Conservation (phyloP, 441 rosid species). For the Aleurites moluccanus region DNA sequence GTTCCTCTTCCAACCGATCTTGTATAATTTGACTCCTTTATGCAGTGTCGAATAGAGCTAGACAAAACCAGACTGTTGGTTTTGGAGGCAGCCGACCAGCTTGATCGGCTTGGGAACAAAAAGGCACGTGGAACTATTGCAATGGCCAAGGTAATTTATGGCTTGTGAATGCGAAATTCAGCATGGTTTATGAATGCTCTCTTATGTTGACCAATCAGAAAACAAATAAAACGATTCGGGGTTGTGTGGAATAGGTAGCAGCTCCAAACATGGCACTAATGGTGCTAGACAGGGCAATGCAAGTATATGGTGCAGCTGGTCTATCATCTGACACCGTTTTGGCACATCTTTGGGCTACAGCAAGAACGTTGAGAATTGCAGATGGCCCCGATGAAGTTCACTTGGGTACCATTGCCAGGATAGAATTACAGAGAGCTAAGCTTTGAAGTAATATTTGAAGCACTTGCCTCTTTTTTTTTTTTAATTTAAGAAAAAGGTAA, state of each 20-base stretch:
- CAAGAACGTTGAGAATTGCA: conserved; percentile 86
- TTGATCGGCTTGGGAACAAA: conserved; percentile 89
- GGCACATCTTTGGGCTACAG: conserved; percentile 88
- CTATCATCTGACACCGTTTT: conserved; percentile 76
- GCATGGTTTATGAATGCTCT: background rate
- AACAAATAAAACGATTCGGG: background rate
- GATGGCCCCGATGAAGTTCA: conserved; percentile 98
- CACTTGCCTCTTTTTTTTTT: background rate
- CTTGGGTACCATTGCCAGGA: conserved; percentile 82
- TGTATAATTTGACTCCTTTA: conserved; percentile 11
- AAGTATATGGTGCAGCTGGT: conserved; percentile 91
- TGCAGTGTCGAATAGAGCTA: conserved; percentile 83
- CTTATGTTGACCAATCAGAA: background rate
- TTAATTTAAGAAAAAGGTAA: background rate
- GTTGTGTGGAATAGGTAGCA: conserved; percentile 57
- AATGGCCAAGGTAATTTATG: conserved; percentile 79
- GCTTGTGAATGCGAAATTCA: background rate
- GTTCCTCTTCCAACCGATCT: background rate
- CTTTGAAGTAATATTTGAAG: conserved; percentile 37
- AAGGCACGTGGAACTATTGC: conserved; percentile 73
- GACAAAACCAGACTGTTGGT: conserved; percentile 82
- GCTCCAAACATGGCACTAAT: conserved; percentile 89
- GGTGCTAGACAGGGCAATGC: conserved; percentile 90
- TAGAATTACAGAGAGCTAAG: conserved; percentile 81
- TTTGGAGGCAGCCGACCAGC: conserved; percentile 91